Evolutionary conservation across 1,139 yeast species (phyloP).

Genomic region (Pneumocystis murina): DNA sequence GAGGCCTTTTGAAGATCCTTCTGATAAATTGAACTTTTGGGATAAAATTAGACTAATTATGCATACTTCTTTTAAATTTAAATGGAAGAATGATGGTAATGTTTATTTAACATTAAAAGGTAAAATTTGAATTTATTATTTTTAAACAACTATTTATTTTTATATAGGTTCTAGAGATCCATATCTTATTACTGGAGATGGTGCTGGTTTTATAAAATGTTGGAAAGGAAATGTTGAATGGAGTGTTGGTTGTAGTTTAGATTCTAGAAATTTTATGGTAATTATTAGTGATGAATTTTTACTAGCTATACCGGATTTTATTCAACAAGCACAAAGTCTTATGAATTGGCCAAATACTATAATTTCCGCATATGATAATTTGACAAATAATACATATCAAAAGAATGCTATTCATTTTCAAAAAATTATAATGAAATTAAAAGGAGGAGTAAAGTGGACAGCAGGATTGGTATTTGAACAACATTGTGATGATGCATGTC

Average conservation of each 20-base stretch:
- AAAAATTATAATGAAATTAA: slow-evolving; percentile 41
- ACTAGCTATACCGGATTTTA: slow-evolving; percentile 45
- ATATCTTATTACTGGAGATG: slow-evolving; percentile 48
- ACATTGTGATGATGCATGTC: slow-evolving; percentile 19
- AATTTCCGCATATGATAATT: slow-evolving; percentile 24
- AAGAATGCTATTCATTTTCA: slow-evolving; percentile 16
- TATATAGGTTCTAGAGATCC: slow-evolving; percentile 53
- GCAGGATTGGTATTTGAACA: slow-evolving; percentile 37
- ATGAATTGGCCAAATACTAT: slow-evolving; percentile 2
- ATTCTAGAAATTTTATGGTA: slow-evolving; percentile 47
- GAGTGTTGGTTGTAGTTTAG: slow-evolving; percentile 44
- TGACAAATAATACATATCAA: not conserved
- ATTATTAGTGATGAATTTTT: slow-evolving; percentile 53
- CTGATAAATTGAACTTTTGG: slow-evolving; percentile 72
- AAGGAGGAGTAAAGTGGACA: slow-evolving; percentile 36
- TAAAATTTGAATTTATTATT: not conserved
- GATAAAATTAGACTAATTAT: slow-evolving; percentile 49
- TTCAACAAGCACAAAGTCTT: slow-evolving; percentile 9
- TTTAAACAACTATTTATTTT: not conserved
- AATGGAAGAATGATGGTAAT: slow-evolving; percentile 36
- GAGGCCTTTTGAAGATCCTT: slow-evolving; percentile 68
- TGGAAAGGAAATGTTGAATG: slow-evolving; percentile 57
- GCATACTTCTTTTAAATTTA: slow-evolving; percentile 39
- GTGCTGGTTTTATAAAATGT: slow-evolving; percentile 67
- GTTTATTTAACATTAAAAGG: slow-evolving; percentile 31